Evolutionary conservation across 306 rosid genomes (phyloP).

Genomic region (Cucumis cinereus): DNA sequence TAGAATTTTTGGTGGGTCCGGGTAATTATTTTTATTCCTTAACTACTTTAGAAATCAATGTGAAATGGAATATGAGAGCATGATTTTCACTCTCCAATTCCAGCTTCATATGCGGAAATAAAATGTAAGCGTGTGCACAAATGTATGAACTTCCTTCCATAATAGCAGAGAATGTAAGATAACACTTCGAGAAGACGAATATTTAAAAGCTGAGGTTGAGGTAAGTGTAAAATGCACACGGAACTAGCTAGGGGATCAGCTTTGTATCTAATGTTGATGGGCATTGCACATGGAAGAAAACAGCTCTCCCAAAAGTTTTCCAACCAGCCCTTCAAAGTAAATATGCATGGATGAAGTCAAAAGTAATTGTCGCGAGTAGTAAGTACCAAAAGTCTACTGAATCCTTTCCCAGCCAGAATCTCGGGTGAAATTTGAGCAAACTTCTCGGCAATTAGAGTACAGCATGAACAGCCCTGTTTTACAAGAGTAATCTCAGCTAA

Average conservation of each 20-base stretch:
- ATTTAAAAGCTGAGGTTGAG: background rate
- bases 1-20: background rate
- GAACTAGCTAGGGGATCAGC: background rate
- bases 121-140: background rate
- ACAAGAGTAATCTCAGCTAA: background rate
- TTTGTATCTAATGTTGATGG: background rate
- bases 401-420: slow-evolving; percentile 49
- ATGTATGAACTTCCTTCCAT: background rate
- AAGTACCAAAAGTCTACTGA: slow-evolving; percentile 69
- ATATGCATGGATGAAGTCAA: background rate
- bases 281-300: background rate
- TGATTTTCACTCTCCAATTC: background rate
- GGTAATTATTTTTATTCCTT: background rate
- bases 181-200: background rate
- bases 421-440: slow-evolving; percentile 45
- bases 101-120: background rate
- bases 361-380: background rate
- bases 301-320: background rate
- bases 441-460: slow-evolving; percentile 58
- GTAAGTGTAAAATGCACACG: background rate
- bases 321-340: background rate
- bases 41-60: background rate
- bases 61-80: background rate
- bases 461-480: slow-evolving; percentile 58
- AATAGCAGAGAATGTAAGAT: background rate